Base-by-base conservation (phyloP, 257 asterid genomes). In the Salvia splendens region DNA sequence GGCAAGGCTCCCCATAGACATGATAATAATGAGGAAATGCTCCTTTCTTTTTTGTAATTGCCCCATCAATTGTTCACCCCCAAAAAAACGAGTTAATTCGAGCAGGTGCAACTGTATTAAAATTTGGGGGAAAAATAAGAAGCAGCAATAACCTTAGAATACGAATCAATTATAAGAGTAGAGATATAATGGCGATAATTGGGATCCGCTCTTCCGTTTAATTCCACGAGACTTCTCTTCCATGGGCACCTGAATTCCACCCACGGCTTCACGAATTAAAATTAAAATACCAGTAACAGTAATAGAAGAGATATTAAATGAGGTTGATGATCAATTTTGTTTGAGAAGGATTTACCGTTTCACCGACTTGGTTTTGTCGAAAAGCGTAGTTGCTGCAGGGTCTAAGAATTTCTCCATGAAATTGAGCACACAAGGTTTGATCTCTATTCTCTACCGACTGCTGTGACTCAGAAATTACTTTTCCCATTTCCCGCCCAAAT, bases 11-110 rank as follows among this genome's bases (percentile, higher is more conserved):
- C 51, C 82, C 91, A 51, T 80, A 32, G 45, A 85, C 82, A 75
- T 88, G 97, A 78, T 93, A 93, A 36, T 50, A 56, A 71, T 93
- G 97, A 68, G 89, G 95, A 78, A 86, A 84, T 14, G 71, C 81
- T 76, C 86, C 91, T 59, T 80, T 49, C 97, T 90, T 48, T 45
- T 33, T 38, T 8, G 56, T 32, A 42, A 58, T 73, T 48, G 53
- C 68, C 61, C 46, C 54, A 38, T 15, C 50, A 73, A n/a, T 49
- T 5, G 12, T 32, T 45, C 38, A 52, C n/a, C 49, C 35, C 49
- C 35, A 60, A 48, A 47, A n/a, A 66, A 12, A 15, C n/a, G 57
- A 50, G 73, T 5, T 28, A 42, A 67, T 4, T 8, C 61, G 2
- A 67, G 63, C 42, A 69, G 9, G 48, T 45, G 45, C 33, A 72